phyloP scores from a whole-genome alignment of 306 rosid species.

The Trifolium repens region DNA sequence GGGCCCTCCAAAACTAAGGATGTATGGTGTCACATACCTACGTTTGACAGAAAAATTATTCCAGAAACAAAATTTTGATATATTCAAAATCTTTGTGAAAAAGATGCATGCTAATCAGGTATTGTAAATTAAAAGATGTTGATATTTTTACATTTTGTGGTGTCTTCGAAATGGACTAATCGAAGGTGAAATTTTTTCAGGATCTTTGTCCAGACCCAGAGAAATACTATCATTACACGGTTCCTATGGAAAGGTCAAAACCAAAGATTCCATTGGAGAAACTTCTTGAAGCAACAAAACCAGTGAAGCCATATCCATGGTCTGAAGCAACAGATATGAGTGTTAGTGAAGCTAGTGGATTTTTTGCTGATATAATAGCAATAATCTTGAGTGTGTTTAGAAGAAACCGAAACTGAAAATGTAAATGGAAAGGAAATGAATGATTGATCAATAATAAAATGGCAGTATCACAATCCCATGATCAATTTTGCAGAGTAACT shows the following conservation, averaged over 20 bases:
- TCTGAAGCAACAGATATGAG: conserved; percentile 54
- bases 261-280: conserved; percentile 51
- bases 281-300: conserved; percentile 59
- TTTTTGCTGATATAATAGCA: conserved; percentile 31
- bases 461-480: neutral
- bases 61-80: conserved; percentile 46
- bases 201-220: conserved; percentile 64
- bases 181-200: conserved; percentile 42
- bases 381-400: conserved; percentile 11
- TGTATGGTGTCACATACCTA: conserved; percentile 80
- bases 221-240: conserved; percentile 53
- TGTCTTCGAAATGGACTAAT: conserved; percentile 23
- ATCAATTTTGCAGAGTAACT: too few species aligned
- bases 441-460: neutral
- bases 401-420: conserved; percentile 3
- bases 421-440: neutral
- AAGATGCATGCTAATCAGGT: conserved; percentile 90
- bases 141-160: neutral
- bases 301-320: conserved; percentile 65
- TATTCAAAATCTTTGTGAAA: conserved; percentile 76
- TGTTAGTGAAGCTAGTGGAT: neutral
- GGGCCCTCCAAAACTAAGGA: conserved; percentile 60
- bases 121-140: conserved; percentile 28
- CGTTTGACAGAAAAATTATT: conserved; percentile 63
- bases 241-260: conserved; percentile 59